phyloP scores from a whole-genome alignment of 192 early-diverging fungal species.

The Backusella tuberculispora region DNA sequence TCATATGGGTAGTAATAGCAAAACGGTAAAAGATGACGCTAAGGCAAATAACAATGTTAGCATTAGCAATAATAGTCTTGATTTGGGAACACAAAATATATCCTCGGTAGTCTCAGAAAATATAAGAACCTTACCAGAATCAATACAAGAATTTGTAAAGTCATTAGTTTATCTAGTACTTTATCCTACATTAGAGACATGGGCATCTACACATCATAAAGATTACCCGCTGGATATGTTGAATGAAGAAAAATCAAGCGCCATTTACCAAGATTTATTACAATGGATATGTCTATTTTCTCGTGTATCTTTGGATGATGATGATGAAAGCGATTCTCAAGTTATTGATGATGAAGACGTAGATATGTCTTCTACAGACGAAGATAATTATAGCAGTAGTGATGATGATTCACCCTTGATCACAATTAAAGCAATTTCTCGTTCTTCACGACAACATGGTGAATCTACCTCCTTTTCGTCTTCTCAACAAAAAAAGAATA shows the following conservation, averaged over 20 bases:
- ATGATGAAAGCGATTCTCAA: conserved; percentile 2
- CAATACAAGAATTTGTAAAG: conserved; percentile 24
- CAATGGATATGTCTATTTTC: conserved; percentile 1
- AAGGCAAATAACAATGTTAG: background rate
- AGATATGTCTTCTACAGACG: background rate
- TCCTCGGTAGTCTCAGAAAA: background rate
- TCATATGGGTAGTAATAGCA: background rate
- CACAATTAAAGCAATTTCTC: background rate
- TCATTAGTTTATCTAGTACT: conserved; percentile 23
- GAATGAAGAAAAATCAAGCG: conserved; percentile 17
- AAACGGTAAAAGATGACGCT: background rate
- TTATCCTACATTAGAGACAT: conserved; percentile 12
- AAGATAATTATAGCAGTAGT: background rate
- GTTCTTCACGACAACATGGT: background rate
- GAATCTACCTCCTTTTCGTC: background rate
- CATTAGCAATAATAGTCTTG: background rate
- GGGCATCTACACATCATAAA: conserved; percentile 14
- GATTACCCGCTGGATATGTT: background rate
- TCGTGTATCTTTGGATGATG: background rate
- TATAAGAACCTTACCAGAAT: conserved; percentile 20
- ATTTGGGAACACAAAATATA: conserved; percentile 11
- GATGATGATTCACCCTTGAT: background rate
- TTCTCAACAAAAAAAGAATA: background rate
- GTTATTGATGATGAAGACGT: background rate
- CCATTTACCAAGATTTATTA: conserved; percentile 7